Evolutionary conservation across 2,329 filamentous ascomycete genomes (phyloP).

Genomic region (Pseudocercospora eumusae): DNA sequence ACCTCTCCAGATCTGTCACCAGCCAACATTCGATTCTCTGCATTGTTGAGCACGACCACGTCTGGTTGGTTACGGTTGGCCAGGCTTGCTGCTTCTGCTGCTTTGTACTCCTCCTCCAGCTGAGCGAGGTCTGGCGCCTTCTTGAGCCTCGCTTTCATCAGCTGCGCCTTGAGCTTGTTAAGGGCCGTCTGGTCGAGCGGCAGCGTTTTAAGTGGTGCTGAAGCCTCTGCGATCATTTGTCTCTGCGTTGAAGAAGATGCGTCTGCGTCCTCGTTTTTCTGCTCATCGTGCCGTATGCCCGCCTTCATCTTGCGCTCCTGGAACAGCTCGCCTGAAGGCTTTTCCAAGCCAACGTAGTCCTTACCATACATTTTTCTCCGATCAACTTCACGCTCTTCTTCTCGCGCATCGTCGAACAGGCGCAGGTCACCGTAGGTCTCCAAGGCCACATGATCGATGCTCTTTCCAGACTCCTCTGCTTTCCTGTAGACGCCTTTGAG

Average conservation of each 20-base stretch:
- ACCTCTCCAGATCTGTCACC: conserved; percentile 74
- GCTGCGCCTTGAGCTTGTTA: conserved; percentile 86
- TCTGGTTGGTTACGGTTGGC: conserved; percentile 59
- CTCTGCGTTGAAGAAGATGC: conserved; percentile 52
- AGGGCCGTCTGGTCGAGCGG: conserved; percentile 73
- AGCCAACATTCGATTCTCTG: conserved; percentile 87
- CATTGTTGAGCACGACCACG: conserved; percentile 78
- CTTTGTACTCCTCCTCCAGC: conserved; percentile 82
- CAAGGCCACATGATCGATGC: conserved; percentile 77
- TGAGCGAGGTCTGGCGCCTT: conserved; percentile 72
- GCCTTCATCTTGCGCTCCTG: conserved; percentile 69
- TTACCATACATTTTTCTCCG: conserved; percentile 78
- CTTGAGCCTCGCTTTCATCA: conserved; percentile 93
- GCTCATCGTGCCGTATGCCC: conserved; percentile 48
- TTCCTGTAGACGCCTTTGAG: conserved; percentile 80
- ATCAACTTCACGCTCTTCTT: conserved; percentile 90
- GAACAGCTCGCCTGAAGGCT: conserved; percentile 83
- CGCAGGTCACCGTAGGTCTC: conserved; percentile 79
- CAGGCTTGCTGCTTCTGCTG: conserved; percentile 65
- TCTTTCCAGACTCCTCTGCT: conserved; percentile 70
- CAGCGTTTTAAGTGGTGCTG: conserved; percentile 51
- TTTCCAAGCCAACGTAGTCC: conserved; percentile 81
- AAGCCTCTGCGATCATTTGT: conserved; percentile 58
- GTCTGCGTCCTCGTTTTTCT: conserved; percentile 36
- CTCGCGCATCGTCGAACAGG: conserved; percentile 87